A percentile compares a stretch with the other conserved stretches of the same genome.
Evolutionary conservation across 768 basidiomycete genomes (phyloP).

Genomic region (Lactarius quietus): DNA sequence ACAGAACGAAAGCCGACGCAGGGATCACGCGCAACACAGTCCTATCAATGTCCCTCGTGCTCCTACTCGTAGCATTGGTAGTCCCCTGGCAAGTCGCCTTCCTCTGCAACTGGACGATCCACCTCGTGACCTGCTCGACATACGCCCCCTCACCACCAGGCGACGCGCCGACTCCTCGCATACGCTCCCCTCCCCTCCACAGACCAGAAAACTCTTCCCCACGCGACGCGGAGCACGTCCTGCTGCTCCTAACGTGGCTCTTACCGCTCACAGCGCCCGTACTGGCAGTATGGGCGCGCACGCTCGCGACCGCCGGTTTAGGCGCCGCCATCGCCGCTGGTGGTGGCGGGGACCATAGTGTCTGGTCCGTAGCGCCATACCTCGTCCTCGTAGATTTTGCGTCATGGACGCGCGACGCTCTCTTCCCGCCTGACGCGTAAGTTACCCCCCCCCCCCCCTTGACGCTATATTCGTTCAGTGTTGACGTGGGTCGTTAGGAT

Average conservation of each 20-base stretch:
- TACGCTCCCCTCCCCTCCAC: constrained; percentile 7
- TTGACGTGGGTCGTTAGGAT: neutral
- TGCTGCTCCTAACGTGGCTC: constrained; percentile 77
- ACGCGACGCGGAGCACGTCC: constrained; percentile 54
- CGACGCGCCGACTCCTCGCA: constrained; percentile 5
- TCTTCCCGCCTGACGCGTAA: constrained; percentile 32
- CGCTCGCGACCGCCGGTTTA: constrained; percentile 72
- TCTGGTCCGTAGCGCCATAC: constrained; percentile 61
- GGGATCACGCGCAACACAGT: constrained; percentile 31
- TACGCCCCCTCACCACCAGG: constrained; percentile 18
- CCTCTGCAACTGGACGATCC: constrained; percentile 78
- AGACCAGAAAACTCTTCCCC: constrained; percentile 10
- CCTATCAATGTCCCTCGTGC: constrained; percentile 57
- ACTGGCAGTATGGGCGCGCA: constrained; percentile 86
- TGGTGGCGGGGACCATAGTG: constrained; percentile 73
- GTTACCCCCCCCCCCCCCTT: neutral
- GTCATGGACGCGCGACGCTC: constrained; percentile 43
- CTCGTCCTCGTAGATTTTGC: constrained; percentile 60
- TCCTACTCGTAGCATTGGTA: constrained; percentile 63
- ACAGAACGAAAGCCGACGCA: constrained; percentile 31
- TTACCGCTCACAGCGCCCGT: constrained; percentile 75
- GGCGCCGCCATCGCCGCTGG: constrained; percentile 67
- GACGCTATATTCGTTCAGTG: neutral
- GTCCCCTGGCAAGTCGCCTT: constrained; percentile 94
- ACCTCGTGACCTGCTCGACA: constrained; percentile 60